Conservation (phyloP, 129 eudicot species). For the Flaveria sonorensis region DNA sequence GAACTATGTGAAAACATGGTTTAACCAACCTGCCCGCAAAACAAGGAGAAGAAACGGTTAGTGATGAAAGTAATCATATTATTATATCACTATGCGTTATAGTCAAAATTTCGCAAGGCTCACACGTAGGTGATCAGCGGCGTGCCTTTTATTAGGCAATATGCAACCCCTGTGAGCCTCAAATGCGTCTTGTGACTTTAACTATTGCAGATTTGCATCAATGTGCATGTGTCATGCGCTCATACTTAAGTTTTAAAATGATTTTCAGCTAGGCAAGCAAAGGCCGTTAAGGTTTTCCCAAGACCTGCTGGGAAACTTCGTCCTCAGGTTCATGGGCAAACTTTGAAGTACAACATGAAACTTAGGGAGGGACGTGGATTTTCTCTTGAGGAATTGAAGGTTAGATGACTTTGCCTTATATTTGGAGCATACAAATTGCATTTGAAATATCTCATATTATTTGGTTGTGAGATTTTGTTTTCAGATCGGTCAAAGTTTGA, state of each 20-base stretch:
- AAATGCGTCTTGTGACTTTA: not conserved
- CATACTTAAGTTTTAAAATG: not conserved
- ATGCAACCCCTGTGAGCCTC: not conserved
- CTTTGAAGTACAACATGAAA: conserved; percentile 81
- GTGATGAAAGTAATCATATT: not conserved
- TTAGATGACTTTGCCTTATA: not conserved
- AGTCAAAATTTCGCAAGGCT: not conserved
- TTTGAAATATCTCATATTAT: too few relatives aligned
- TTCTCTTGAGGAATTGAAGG: conserved; percentile 82
- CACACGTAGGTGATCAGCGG: not conserved
- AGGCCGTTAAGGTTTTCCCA: conserved; percentile 75
- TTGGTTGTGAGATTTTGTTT: not conserved
- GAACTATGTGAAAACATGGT: conserved; percentile 83
- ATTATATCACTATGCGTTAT: not conserved
- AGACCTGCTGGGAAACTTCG: conserved; percentile 88
- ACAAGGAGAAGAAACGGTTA: conserved; percentile 78
- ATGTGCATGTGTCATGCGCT: not conserved
- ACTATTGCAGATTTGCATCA: not conserved
- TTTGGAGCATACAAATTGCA: not conserved
- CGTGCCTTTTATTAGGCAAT: not conserved
- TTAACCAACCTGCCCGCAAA: conserved; percentile 91
- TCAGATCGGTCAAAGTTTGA: not conserved
- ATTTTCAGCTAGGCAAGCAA: conserved; percentile 66
- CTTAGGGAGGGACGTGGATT: conserved; percentile 79
- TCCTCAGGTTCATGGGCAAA: conserved; percentile 76